A percentile compares a stretch with the other conserved stretches of the same genome.
These are phyloP conservation scores for Stagonosporopsis vannaccii DNA, from an alignment of 2,329 filamentous ascomycete species.

Conservation along the genomic window DNA sequence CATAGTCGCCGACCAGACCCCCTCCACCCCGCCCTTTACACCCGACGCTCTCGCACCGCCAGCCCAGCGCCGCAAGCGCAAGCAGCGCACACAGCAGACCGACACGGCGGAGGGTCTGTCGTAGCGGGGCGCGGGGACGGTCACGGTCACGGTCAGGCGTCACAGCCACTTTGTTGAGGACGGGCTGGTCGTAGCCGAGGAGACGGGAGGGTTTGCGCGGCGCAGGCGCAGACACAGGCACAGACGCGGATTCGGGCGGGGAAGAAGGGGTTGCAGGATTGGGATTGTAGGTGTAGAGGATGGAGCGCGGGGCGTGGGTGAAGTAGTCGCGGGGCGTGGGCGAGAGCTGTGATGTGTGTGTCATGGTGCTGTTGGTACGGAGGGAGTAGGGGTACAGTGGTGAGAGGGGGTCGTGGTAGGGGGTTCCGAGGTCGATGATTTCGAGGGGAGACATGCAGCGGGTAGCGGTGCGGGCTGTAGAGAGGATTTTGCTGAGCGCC, in stretches of 20 bases:
- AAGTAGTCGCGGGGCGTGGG: conserved; percentile 4
- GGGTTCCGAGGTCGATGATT: too few species aligned
- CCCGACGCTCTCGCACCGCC: conserved; percentile 11
- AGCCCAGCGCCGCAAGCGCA: not conserved
- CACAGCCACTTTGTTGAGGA: too few species aligned
- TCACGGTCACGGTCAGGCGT: not conserved
- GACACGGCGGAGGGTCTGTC: not conserved
- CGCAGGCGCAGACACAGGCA: too few species aligned
- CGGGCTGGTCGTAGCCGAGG: too few species aligned
- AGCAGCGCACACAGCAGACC: not conserved
- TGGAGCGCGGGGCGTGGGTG: conserved; percentile 10
- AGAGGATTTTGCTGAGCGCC: too few species aligned
- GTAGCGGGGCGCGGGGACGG: not conserved
- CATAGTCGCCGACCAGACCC: not conserved
- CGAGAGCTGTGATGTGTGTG: conserved; percentile 6
- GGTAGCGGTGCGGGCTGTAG: too few species aligned
- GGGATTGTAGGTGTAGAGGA: not conserved
- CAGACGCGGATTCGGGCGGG: not conserved
- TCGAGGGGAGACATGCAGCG: too few species aligned
- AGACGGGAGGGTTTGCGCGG: too few species aligned
- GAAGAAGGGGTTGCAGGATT: not conserved
- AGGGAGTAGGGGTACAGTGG: not conserved
- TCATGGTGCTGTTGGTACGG: not conserved
- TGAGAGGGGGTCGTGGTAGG: too few species aligned
- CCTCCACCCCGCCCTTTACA: conserved; percentile 2